Conservation (phyloP, 306 rosid genomes). For the Spatholobus suberectus region DNA sequence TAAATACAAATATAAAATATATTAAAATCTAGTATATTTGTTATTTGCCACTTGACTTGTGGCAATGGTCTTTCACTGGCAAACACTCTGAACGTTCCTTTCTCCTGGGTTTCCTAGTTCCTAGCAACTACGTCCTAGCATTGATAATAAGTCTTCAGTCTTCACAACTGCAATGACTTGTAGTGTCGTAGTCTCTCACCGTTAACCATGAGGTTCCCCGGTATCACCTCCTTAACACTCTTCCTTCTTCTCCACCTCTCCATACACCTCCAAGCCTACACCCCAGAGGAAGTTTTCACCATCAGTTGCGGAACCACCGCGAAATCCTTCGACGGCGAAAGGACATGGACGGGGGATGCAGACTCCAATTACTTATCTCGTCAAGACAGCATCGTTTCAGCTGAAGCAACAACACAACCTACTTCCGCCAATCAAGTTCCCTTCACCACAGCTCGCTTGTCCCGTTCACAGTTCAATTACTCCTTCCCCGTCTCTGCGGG, state of each 20-base stretch:
- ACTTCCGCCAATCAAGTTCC: conserved; percentile 31
- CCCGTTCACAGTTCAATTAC: conserved; percentile 57
- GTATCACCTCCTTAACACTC: neutral
- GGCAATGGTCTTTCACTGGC: too few species aligned
- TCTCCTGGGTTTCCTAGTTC: neutral
- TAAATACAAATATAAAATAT: too few species aligned
- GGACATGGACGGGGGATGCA: conserved; percentile 45
- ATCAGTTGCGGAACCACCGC: conserved; percentile 44
- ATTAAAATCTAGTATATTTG: too few species aligned
- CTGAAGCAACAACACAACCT: neutral
- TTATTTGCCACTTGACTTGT: too few species aligned
- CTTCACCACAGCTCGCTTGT: conserved; percentile 37
- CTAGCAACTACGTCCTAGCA: neutral
- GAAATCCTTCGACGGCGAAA: conserved; percentile 20
- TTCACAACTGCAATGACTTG: neutral
- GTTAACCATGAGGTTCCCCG: conserved; percentile 11
- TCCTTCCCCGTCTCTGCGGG: conserved; percentile 45
- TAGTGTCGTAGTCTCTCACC: neutral
- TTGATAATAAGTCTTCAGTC: neutral
- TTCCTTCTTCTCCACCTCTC: neutral
- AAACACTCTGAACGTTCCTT: neutral
- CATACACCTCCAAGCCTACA: conserved; percentile 29
- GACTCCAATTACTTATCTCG: neutral
- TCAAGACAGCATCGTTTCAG: neutral
- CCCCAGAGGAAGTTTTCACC: conserved; percentile 32